Evolutionary conservation across 495 filamentous ascomycete genomes (phyloP).

Genomic region (Aspergillus ellipticus): DNA sequence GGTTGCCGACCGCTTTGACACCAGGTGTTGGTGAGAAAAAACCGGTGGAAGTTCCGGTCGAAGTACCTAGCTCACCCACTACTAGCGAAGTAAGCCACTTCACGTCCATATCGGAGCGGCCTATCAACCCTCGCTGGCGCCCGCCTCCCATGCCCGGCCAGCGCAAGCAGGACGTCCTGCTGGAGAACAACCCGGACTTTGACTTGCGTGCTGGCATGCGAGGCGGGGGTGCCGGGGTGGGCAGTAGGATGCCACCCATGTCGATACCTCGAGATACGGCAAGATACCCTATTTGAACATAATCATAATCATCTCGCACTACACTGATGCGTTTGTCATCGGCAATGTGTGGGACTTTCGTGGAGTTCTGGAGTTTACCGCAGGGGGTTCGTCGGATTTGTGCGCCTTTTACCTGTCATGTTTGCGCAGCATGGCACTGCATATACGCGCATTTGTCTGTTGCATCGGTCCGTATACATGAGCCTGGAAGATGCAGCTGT

Average conservation of each 20-base stretch:
- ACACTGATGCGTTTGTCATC: neutral
- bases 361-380: conserved; percentile 1
- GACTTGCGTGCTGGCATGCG: conserved; percentile 40
- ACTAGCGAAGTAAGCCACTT: conserved; percentile 75
- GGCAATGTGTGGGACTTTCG: neutral
- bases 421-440: conserved; percentile 1
- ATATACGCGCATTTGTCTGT: conserved; percentile 4
- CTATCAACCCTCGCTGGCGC: conserved; percentile 81
- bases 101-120: conserved; percentile 79
- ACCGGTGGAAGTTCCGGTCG: conserved; percentile 54
- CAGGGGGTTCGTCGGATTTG: neutral
- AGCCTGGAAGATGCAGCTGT: neutral
- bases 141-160: conserved; percentile 43
- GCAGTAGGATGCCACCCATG: conserved; percentile 27
- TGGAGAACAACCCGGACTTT: conserved; percentile 75
- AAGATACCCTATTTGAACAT: conserved; percentile 26
- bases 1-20: conserved; percentile 31
- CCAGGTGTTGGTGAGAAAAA: conserved; percentile 38
- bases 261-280: conserved; percentile 15
- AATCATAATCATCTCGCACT: conserved; percentile 3
- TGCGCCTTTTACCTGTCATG: neutral
- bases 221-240: conserved; percentile 19
- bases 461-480: neutral
- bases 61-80: conserved; percentile 68
- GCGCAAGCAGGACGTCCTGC: conserved; percentile 54